Base-by-base conservation (phyloP, 257 asterid species). In the Fraxinus cuspidata region DNA sequence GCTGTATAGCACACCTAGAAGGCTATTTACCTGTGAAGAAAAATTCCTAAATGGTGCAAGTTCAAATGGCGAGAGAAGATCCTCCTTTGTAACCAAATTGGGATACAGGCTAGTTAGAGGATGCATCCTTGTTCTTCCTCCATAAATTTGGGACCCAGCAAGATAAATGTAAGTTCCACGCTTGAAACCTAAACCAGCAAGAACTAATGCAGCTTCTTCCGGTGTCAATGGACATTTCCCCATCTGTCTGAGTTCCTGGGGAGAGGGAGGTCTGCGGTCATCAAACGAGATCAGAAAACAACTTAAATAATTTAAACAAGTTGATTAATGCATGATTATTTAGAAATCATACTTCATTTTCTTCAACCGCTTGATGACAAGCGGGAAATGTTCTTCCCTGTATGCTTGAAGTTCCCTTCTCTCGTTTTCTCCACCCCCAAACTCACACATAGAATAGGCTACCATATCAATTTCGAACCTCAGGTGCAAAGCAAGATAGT, bases 401-500 rank as follows among this genome's bases (percentile, higher is more conserved):
- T 95, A 93, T 51, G 92, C 83, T 79, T 88, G 89, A 38, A 96
- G 96, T 64, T 90, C 90, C 77, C 77, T 74, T 64, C 75, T 87
- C 83, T 96, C 99, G 13, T 76, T 81, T 76, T 88, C 90, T 37
- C 97, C 98, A 28, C 97, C 97, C 72, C 98, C 99, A 73, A 96
- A 96, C 71, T 88, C 88, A 78, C 99, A 93, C 93, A 90, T 85
- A 9, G 97, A 96, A 82, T 96, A 96, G 25, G 99, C 98, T 83
- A 96, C 95, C 99, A 96, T 96, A 84, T 96, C 99, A 35, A 93
- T 82, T 87, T 96, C 99, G 68, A 96, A 96, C 64, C 99, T 89
- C 88, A 96, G 70, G 82, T 96, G 99, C 88, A 96, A 77, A 47
- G 98, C 98, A 64, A 96, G 89, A 85, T 89, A 96, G 85, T 83